These are phyloP conservation scores for Paramecium biaurelia DNA, from an alignment of 73 alveolate species.

Conservation along the genomic window DNA sequence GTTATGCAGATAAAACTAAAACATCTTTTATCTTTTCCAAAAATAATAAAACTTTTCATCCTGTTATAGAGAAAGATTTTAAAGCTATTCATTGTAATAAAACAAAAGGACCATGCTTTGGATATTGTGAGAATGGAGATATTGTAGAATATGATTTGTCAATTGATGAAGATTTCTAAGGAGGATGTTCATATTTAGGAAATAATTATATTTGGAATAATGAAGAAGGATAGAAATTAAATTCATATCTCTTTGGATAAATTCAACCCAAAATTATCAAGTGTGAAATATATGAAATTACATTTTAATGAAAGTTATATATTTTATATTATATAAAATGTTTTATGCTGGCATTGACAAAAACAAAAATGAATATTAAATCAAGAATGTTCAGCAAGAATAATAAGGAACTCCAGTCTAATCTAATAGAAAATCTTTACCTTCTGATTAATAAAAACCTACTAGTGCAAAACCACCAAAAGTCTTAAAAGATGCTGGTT, in stretches of 20 bases:
- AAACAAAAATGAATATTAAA: neutral
- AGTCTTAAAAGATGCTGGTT: slow-evolving; percentile 18
- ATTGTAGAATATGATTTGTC: neutral
- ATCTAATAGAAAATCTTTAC: neutral
- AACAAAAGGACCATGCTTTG: neutral
- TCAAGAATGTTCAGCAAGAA: neutral
- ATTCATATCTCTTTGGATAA: neutral
- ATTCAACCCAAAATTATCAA: neutral
- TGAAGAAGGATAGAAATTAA: neutral
- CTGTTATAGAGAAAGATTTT: neutral
- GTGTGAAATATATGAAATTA: neutral
- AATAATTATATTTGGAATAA: neutral
- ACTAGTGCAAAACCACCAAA: slow-evolving; percentile 29
- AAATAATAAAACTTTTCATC: neutral
- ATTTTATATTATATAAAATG: neutral
- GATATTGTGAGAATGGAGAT: neutral
- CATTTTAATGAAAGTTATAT: neutral
- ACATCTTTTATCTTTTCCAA: neutral
- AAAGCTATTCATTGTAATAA: neutral
- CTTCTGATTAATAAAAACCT: neutral
- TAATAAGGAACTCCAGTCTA: neutral
- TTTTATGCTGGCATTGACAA: neutral
- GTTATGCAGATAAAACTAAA: neutral
- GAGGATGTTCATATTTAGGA: neutral
- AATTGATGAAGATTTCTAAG: neutral